Base-by-base conservation (phyloP, 148 eudicot species). In the Arctostaphylos glauca region DNA sequence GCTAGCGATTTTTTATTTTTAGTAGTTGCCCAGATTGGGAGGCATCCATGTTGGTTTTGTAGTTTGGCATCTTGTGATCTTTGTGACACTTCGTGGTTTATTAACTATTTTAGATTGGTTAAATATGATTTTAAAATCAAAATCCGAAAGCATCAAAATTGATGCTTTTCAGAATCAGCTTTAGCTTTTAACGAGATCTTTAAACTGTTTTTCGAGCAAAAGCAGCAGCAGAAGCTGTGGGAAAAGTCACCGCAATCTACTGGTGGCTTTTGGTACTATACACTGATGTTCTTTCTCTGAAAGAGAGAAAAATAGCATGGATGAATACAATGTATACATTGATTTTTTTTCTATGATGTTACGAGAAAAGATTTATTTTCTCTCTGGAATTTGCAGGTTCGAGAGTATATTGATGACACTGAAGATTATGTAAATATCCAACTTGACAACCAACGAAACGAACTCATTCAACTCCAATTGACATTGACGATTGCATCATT, bases 391-490 rank as follows among this genome's bases (percentile, higher is more conserved):
- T 41, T 84, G 38, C 91, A 94, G 99, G 98, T 96, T 12, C 94
- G 98, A 19, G 99, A 96, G 83, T 96, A 96, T 83, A 93, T 96
- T 68, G 98, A 96, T 81, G 97, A 96, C 89, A 96, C 99, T 5
- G 99, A 96, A 85, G 99, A 94, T 85, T 96, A 96, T 47, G 99
- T 96, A 5, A 96, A 96, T 83, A 96, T 96, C 83, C 98, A 96
- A 81, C 97, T 96, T 49, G 98, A 96, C 93, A 96, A 94, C 87
- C 99, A 96, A 70, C 89, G 98, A 82, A 96, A 96, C 15, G 98
- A 96, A 79, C 98, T 96, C 54, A 94, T 96, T 82, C 97, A 96
- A 85, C 92, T 94, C 68, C 98, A 96, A 85, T 82, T 96, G 88
- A 93, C 89, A 60, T 66, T 94, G 84, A 94, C 94, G 6, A 94